Evolutionary conservation across 345 rosid genomes (phyloP).

Genomic region (Euphorbia lathyris): DNA sequence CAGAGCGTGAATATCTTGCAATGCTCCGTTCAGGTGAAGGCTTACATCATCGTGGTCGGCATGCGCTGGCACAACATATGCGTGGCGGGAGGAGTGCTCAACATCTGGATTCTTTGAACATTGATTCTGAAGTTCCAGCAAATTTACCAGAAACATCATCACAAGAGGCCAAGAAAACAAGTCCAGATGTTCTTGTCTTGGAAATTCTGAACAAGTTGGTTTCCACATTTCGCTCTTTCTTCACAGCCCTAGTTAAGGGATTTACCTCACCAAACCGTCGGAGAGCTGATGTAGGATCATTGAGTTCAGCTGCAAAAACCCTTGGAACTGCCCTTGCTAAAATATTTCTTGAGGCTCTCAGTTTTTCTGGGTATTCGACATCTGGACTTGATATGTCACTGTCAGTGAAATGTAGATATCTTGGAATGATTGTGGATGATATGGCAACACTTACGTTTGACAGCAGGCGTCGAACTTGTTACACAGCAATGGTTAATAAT

Average conservation of each 20-base stretch:
- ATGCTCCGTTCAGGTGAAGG: conserved; percentile 75
- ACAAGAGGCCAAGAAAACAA: conserved; percentile 68
- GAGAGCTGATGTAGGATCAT: conserved; percentile 69
- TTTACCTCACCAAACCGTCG: conserved; percentile 88
- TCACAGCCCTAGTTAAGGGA: conserved; percentile 86
- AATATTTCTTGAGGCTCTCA: conserved; percentile 76
- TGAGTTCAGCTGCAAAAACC: conserved; percentile 75
- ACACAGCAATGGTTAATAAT: conserved; percentile 81
- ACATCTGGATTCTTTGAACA: conserved; percentile 66
- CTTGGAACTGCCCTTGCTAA: conserved; percentile 84
- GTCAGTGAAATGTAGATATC: conserved; percentile 88
- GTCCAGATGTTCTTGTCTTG: conserved; percentile 60
- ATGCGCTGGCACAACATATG: conserved; percentile 78
- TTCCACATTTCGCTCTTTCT: conserved; percentile 64
- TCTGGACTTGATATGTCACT: conserved; percentile 55
- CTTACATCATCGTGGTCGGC: conserved; percentile 75
- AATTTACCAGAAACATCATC: conserved; percentile 56
- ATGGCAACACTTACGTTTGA: conserved; percentile 75
- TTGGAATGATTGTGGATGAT: conserved; percentile 90
- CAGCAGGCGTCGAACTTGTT: conserved; percentile 74
- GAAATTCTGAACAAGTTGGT: conserved; percentile 77
- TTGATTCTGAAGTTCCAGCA: conserved; percentile 59
- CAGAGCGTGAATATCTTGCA: conserved; percentile 76
- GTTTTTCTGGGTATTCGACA: conserved; percentile 68
- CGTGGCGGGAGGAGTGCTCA: conserved; percentile 88